Conservation (phyloP, 257 asterid species). For the Haberlea rhodopensis region DNA sequence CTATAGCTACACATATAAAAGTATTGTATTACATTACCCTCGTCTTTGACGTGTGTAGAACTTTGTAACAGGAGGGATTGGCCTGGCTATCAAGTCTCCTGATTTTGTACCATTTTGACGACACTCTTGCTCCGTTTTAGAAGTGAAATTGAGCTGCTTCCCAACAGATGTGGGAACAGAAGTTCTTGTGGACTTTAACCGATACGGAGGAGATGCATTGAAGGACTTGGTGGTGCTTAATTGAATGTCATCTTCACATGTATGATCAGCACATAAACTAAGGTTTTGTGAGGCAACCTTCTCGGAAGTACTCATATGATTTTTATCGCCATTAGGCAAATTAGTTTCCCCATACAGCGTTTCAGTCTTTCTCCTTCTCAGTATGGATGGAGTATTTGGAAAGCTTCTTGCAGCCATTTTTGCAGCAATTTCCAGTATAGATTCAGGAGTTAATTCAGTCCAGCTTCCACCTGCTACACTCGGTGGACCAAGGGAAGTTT, state of each 20-base stretch:
- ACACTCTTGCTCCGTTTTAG: slow-evolving; percentile 35
- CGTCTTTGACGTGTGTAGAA: slow-evolving; percentile 56
- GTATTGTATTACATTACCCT: slow-evolving; percentile 28
- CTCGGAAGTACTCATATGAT: slow-evolving; percentile 31
- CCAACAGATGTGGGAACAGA: slow-evolving; percentile 72
- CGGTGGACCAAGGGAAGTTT: slow-evolving; percentile 60
- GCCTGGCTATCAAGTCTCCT: slow-evolving; percentile 41
- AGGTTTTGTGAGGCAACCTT: slow-evolving; percentile 33
- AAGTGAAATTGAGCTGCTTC: slow-evolving; percentile 83
- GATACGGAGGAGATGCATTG: slow-evolving; percentile 87
- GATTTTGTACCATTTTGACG: slow-evolving; percentile 31
- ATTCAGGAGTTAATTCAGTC: slow-evolving; percentile 67
- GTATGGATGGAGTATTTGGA: slow-evolving; percentile 82
- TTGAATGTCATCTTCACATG: slow-evolving; percentile 34
- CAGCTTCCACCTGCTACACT: slow-evolving; percentile 45
- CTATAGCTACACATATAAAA: neutral
- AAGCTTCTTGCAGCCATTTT: slow-evolving; percentile 77
- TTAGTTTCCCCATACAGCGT: slow-evolving; percentile 34
- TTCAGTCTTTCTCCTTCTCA: slow-evolving; percentile 67
- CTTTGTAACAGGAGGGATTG: slow-evolving; percentile 42
- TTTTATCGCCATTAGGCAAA: slow-evolving; percentile 30
- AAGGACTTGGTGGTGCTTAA: slow-evolving; percentile 41
- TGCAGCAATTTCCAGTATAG: slow-evolving; percentile 80
- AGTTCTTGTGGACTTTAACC: slow-evolving; percentile 66
- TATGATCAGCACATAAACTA: slow-evolving; percentile 31